Evolutionary conservation across 1,139 yeast species (phyloP), one percentile per base, ranked within the genome.

Genomic region (Pichia sp.): DNA sequence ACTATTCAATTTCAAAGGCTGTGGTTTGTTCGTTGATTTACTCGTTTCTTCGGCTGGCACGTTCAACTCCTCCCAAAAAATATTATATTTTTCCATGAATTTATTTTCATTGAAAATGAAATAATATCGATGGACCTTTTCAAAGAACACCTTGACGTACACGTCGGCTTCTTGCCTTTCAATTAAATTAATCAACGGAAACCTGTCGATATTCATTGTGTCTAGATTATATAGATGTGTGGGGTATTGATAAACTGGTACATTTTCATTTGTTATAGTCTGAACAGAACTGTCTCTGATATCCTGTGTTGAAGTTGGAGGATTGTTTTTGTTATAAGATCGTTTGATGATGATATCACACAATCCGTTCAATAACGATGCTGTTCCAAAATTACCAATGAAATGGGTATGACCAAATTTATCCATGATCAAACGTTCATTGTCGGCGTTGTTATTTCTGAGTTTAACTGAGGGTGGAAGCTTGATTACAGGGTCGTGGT

Each of bases 361-460:
- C 7, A 69, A 47, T 1, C 69, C 66, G 42, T 62, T 66, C 44
- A 69, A 55, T 29, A 69, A 46, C 2, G 69, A 66, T 0, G 71
- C 66, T 2, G 72, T 68, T 27, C 73, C 71, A 26, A 62, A 62
- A 26, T 67, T 62, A 1, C 73, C 73, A 44, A 69, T 64, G 45
- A 65, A 68, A 51, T 69, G 73, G 0, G 69, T 64, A 41, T 66
- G 69, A 4, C 73, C 72, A 46, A 61, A 62, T n/a, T 62, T 56
- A 48, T 69, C 73, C 56, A 61, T 62, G 16, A 68, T 61, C 36
- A 69, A 49, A 10, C 68, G 54, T 44, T 67, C 72, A 16, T 54
- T 52, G 26, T 60, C 67, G 43, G 56, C 52, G 33, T 50, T 51
- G 38, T 43, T 53, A 26, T 47, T 36, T 34, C 48, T 52, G 4